Conservation (phyloP, 352 stramenopile species). For the Phytophthora palmivora region DNA sequence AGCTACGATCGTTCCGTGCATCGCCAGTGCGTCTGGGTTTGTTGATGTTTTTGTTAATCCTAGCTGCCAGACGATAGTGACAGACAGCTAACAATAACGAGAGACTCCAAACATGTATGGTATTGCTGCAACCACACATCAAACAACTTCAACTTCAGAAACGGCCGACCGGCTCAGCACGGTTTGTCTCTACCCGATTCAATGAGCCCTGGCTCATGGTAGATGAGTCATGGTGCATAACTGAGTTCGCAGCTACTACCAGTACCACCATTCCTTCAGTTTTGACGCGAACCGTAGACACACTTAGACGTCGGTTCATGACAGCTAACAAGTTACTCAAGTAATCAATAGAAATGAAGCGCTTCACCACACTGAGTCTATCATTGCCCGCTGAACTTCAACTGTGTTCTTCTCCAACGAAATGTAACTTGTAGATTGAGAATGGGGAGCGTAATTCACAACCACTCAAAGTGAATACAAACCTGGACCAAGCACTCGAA, state of each 20-base stretch:
- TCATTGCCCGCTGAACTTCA: neutral
- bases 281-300: neutral
- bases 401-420: neutral
- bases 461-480: neutral
- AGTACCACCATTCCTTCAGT: slow-evolving; percentile 1
- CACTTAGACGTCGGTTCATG: too few relatives aligned
- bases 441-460: neutral
- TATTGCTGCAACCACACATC: slow-evolving; percentile 24
- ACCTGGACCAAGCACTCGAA: neutral
- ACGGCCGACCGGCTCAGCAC: slow-evolving; percentile 1
- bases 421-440: neutral
- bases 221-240: neutral
- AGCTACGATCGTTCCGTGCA: neutral
- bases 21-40: slow-evolving; percentile 16
- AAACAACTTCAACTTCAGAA: slow-evolving; percentile 14
- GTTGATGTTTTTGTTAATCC: slow-evolving; percentile 1
- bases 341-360: too few relatives aligned
- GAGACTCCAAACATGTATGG: too few relatives aligned
- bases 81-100: neutral
- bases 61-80: slow-evolving; percentile 8
- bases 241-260: too few relatives aligned
- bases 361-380: too few relatives aligned
- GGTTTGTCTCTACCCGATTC: neutral
- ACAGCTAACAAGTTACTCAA: too few relatives aligned
- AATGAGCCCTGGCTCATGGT: slow-evolving; percentile 9